Conservation (phyloP, 2,329 filamentous ascomycete genomes). For the Stemphylium lycopersici region DNA sequence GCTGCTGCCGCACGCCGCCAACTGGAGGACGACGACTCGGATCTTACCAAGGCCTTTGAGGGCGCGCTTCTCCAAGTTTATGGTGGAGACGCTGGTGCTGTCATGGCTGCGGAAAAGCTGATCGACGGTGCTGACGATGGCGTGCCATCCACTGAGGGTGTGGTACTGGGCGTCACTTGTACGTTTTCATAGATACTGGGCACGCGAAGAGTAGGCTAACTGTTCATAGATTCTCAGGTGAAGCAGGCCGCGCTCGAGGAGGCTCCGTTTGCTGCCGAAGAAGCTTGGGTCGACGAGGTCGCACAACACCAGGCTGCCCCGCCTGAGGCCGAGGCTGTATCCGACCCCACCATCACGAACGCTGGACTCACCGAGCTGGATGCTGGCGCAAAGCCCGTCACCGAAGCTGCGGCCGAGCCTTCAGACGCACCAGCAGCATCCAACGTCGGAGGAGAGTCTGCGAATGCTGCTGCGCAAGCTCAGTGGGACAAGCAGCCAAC, state of each 20-base stretch:
- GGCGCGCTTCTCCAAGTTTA: slow-evolving; percentile 80
- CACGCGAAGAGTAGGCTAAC: slow-evolving; percentile 16
- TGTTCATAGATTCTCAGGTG: slow-evolving; percentile 60
- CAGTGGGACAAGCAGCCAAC: slow-evolving; percentile 67
- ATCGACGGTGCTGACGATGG: slow-evolving; percentile 73
- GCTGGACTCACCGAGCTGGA: slow-evolving; percentile 73
- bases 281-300: slow-evolving; percentile 57
- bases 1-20: slow-evolving; percentile 77
- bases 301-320: slow-evolving; percentile 52
- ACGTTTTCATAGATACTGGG: slow-evolving; percentile 44
- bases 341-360: slow-evolving; percentile 71
- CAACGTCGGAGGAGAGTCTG: slow-evolving; percentile 50
- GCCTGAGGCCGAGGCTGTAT: slow-evolving; percentile 47
- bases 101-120: slow-evolving; percentile 76
- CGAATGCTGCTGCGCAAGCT: slow-evolving; percentile 64
- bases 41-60: slow-evolving; percentile 82
- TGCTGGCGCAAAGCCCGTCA: slow-evolving; percentile 34
- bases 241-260: slow-evolving; percentile 59
- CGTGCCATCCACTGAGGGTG: slow-evolving; percentile 68
- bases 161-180: slow-evolving; percentile 74
- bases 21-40: slow-evolving; percentile 71
- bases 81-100: slow-evolving; percentile 75
- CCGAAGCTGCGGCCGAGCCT: slow-evolving; percentile 35
- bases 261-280: slow-evolving; percentile 61
- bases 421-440: slow-evolving; percentile 44